Conservation (phyloP, 306 rosid genomes). For the Citrullus mucosospermus region DNA sequence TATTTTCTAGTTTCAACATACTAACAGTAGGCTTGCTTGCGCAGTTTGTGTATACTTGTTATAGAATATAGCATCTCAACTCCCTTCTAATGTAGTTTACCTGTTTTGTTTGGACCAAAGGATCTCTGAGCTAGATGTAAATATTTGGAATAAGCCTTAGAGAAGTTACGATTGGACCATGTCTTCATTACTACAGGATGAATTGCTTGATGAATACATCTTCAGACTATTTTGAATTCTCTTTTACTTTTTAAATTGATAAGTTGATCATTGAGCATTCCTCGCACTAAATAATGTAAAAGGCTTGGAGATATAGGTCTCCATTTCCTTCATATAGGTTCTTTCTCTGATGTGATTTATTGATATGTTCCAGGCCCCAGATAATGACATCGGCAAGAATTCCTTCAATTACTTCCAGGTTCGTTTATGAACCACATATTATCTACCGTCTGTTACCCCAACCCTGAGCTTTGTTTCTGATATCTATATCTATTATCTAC, state of each 20-base stretch:
- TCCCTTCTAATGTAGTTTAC: neutral
- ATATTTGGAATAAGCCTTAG: neutral
- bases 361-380: conserved; percentile 49
- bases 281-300: neutral
- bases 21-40: neutral
- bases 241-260: neutral
- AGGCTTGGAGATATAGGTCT: neutral
- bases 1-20: conserved; percentile 6
- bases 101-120: neutral
- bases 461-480: neutral
- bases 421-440: conserved; percentile 10
- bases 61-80: neutral
- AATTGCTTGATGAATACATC: neutral
- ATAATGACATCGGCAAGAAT: conserved; percentile 89
- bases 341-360: neutral
- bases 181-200: neutral
- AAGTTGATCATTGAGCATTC: neutral
- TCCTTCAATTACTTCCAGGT: conserved; percentile 93
- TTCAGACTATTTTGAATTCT: neutral
- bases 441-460: neutral
- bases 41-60: neutral
- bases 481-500: neutral
- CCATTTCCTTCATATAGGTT: neutral
- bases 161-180: neutral
- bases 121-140: neutral